Evolutionary conservation across 2,329 filamentous ascomycete species (phyloP), one percentile per base, ranked within the genome.

Genomic region (Exophiala spinifera): DNA sequence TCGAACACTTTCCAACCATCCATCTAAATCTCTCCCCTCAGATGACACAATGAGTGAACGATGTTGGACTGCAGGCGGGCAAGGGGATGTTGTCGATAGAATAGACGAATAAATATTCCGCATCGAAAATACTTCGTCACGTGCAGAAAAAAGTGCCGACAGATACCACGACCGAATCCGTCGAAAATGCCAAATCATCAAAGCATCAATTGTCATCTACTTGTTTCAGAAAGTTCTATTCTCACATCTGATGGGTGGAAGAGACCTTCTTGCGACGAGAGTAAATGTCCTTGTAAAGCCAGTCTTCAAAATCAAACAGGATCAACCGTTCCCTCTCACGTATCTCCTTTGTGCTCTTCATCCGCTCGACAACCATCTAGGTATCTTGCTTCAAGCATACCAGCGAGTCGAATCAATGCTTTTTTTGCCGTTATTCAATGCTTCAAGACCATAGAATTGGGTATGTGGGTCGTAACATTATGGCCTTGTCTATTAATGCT

Each of bases 401-500:
- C 44, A 31, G 55, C 44, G 44, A 37, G 37, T 53, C 39, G 15
- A 42, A 43, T 23, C 19, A 33, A 44, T 23, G 21, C 46, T 53
- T 59, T 53, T 19, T 43, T 51, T 39, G 46, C 46, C 25, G 25
- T 51, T 42, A 47, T 53, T 37, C 46, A 53, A 59, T 56, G 56
- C 56, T 20, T 52, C 49, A 50, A 28, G 51, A 51, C 57, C 57
- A 49, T 46, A 53, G 52, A 33, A 34, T 46, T 21, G 37, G 43
- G 47, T 53, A 57, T 61, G 56, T 51, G 51, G 48, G 46, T 59
- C 59, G 56, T 59, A 59, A 57, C 39, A 53, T 50, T 51, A 53
- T 61, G 53, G 56, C 45, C 53, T 55, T 61, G 39, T 57, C 51
- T 54, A 51, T 57, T 34, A 51, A 15, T 53, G 52, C 49, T 42